These are phyloP conservation scores for Leccinum fallax DNA, from an alignment of 1,284 basidiomycete genomes.

Conservation along the genomic window DNA sequence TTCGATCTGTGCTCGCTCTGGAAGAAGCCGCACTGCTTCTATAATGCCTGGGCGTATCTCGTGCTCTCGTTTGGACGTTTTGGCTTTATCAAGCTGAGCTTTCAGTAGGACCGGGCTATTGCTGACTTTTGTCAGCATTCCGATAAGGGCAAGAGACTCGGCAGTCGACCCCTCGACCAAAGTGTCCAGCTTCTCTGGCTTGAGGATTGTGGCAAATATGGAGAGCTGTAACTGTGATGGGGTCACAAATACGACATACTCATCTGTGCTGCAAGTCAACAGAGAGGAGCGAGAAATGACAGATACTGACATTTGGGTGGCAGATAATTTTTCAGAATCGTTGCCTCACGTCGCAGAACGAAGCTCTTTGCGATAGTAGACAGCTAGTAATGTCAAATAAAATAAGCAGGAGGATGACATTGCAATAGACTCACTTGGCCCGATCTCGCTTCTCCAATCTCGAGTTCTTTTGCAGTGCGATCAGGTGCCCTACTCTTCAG, in stretches of 20 bases:
- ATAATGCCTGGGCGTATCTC: constrained; percentile 54
- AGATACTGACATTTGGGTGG: constrained; percentile 81
- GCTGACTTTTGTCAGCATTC: constrained; percentile 85
- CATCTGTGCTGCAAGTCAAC: constrained; percentile 54
- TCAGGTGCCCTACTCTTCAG: constrained; percentile 83
- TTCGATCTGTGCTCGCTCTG: constrained; percentile 58
- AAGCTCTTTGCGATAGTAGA: constrained; percentile 81
- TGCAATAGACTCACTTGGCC: constrained; percentile 54
- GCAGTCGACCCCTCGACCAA: constrained; percentile 70
- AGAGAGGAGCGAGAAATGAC: neutral
- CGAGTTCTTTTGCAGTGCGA: constrained; percentile 69
- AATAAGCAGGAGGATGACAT: neutral
- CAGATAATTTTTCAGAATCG: constrained; percentile 80
- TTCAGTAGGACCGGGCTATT: constrained; percentile 90
- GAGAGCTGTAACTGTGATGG: constrained; percentile 82
- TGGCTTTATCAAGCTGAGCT: constrained; percentile 44
- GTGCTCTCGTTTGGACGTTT: constrained; percentile 36
- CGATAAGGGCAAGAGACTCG: constrained; percentile 84
- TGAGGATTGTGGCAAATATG: constrained; percentile 79
- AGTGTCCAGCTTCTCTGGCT: constrained; percentile 65
- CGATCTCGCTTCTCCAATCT: constrained; percentile 74
- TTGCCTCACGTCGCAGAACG: constrained; percentile 86
- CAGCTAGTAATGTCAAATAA: constrained; percentile 50
- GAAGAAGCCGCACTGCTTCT: constrained; percentile 71
- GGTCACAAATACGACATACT: constrained; percentile 91